These are phyloP conservation scores for Boletus barrowsii DNA, from an alignment of 768 basidiomycete species.

Conservation along the genomic window DNA sequence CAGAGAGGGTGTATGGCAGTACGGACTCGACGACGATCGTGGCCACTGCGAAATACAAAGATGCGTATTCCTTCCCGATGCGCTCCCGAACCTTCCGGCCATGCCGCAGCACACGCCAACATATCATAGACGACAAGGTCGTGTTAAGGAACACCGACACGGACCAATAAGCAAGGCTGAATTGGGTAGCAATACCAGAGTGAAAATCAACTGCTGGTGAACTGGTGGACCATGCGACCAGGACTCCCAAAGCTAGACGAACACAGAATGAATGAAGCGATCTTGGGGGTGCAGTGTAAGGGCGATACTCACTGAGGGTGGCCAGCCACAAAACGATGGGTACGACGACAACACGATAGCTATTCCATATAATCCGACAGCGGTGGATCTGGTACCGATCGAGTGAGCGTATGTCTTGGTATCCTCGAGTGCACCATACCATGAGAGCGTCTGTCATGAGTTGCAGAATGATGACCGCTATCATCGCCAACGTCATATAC, in stretches of 20 bases:
- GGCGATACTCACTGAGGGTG: not conserved
- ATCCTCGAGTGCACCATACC: not conserved
- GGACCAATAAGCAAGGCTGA: conserved; percentile 17
- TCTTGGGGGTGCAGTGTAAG: not conserved
- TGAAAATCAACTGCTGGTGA: conserved; percentile 9
- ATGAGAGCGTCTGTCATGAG: conserved; percentile 17
- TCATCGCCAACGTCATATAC: conserved; percentile 22
- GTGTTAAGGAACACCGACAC: not conserved
- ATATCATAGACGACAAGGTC: conserved; percentile 10
- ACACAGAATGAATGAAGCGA: not conserved
- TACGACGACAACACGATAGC: not conserved
- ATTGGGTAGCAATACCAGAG: not conserved
- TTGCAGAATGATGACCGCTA: not conserved
- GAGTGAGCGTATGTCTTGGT: not conserved
- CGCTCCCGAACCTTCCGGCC: not conserved
- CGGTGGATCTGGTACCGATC: conserved; percentile 27
- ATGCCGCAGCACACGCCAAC: conserved; percentile 14
- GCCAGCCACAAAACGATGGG: not conserved
- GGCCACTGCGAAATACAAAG: conserved; percentile 11
- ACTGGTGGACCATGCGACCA: conserved; percentile 10
- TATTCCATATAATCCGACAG: not conserved
- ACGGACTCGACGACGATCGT: conserved; percentile 12
- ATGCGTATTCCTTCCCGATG: conserved; percentile 5
- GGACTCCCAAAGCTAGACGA: conserved; percentile 12
- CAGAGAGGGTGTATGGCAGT: conserved; percentile 14